Conservation (phyloP, 2,329 filamentous ascomycete species). For the Fusarium decemcellulare region DNA sequence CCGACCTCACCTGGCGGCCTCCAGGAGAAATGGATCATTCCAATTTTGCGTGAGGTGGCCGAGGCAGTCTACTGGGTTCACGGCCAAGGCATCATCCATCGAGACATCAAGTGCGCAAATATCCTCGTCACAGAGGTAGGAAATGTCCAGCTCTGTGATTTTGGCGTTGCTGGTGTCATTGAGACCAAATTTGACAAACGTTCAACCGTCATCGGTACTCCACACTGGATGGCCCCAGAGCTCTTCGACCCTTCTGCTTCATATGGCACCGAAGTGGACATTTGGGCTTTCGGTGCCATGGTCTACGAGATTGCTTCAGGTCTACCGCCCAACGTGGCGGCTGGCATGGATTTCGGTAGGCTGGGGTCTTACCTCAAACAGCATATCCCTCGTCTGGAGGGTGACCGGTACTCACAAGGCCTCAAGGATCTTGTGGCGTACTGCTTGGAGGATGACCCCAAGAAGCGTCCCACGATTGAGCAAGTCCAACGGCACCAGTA, state of each 20-base stretch:
- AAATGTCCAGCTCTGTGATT: slow-evolving; percentile 85
- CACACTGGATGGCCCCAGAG: slow-evolving; percentile 90
- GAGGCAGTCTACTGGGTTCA: slow-evolving; percentile 79
- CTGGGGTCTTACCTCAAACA: slow-evolving; percentile 71
- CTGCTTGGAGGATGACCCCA: slow-evolving; percentile 78
- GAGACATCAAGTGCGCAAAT: slow-evolving; percentile 84
- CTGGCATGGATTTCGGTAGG: slow-evolving; percentile 63
- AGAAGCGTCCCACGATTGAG: slow-evolving; percentile 78
- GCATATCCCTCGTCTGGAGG: slow-evolving; percentile 78
- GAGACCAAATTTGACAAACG: slow-evolving; percentile 83
- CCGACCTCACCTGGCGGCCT: slow-evolving; percentile 76
- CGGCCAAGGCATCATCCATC: slow-evolving; percentile 77
- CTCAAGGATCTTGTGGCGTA: slow-evolving; percentile 80
- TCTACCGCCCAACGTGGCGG: slow-evolving; percentile 76
- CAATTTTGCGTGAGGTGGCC: slow-evolving; percentile 76
- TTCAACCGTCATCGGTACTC: slow-evolving; percentile 85
- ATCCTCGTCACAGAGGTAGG: slow-evolving; percentile 84
- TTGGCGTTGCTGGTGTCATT: slow-evolving; percentile 85
- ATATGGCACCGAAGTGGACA: slow-evolving; percentile 82
- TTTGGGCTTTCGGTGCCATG: slow-evolving; percentile 89
- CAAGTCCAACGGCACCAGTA: slow-evolving; percentile 79
- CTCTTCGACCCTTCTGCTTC: slow-evolving; percentile 75
- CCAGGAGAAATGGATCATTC: slow-evolving; percentile 79
- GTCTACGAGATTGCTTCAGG: slow-evolving; percentile 87
- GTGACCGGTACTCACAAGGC: slow-evolving; percentile 77